Percentiles rank a stretch among this genome's conserved stretches.
phyloP scores from a whole-genome alignment of 2,329 filamentous ascomycete species.

The Emmonsia crescens region DNA sequence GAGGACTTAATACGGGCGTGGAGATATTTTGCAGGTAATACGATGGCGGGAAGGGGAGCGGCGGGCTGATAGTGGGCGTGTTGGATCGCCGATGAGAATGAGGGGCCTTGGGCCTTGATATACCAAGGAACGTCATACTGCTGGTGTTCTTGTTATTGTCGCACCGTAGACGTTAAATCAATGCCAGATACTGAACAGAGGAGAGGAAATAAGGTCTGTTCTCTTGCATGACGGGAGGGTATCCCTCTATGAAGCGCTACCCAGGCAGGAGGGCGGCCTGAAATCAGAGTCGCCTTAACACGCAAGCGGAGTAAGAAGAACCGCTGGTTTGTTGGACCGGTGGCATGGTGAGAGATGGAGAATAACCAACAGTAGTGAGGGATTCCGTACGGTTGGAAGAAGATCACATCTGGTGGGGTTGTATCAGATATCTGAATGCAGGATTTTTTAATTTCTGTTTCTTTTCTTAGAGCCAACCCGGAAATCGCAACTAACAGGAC shows the following conservation, averaged over 20 bases:
- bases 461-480: not conserved
- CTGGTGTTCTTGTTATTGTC: not conserved
- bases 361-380: not conserved
- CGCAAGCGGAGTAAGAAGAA: not conserved
- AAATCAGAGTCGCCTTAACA: not conserved
- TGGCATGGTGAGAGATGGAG: not conserved
- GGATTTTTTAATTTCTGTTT: not conserved
- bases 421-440: not conserved
- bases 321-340: not conserved
- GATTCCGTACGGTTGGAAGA: not conserved
- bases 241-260: not conserved
- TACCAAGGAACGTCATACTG: constrained; percentile 1
- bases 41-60: not conserved
- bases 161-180: not conserved
- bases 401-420: not conserved
- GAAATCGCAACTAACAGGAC: not conserved
- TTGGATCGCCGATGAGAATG: not conserved
- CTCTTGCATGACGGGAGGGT: not conserved
- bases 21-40: not conserved
- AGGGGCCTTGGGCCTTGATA: not conserved
- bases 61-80: not conserved
- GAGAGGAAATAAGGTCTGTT: not conserved
- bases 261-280: not conserved
- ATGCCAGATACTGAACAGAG: not conserved
- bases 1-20: not conserved